Base-by-base conservation (phyloP, 192 early-diverging fungal species). In the Coemansia aciculifera region DNA sequence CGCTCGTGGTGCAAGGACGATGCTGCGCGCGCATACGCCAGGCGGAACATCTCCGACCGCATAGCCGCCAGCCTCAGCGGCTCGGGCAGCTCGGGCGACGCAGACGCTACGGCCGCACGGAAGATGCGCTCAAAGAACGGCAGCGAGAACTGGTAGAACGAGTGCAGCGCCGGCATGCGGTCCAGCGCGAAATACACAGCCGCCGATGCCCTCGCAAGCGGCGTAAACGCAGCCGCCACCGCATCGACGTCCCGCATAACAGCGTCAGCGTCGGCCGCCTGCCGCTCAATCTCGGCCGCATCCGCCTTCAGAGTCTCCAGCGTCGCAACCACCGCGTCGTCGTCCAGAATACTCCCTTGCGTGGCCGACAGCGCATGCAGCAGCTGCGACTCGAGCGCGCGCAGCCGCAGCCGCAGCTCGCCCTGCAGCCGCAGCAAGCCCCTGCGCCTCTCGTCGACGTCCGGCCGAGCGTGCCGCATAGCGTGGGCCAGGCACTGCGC, bases 71-170 rank as follows among this genome's bases (percentile, higher is more conserved):
- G 72, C 37, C 96, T 88, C 69, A 88, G 78, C 24, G 64, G 77
- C 68, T 86, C 85, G 31, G 54, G 54, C 54, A 57, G 54, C 29
- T 3, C 54, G 29, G 54, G 31, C 29, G 71, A 95, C 97, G 23
- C 80, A 77, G 27, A 90, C 66, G 19, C 83, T 84, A 99, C 85
- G 0, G 95, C 89, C 61, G 75, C 87, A 68, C 92, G 81, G 86
- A 99, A 99, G 44, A 98, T 95, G 57, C 90, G 87, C 57, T 92
- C 87, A 83, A 99, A 98, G 79, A 95, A 99, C 73, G 92, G 93
- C 32, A 98, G 89, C 23, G 97, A 98, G 85, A 99, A 98, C 85
- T 97, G 96, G 81, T 99, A 99, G 82, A 98, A 99, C 72, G 92
- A 89, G 68, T 99, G 86, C 48, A 99, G 74, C 42, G 86, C 77